phyloP scores from a whole-genome alignment of 2,329 filamentous ascomycete species.

The Grosmannia serpens region DNA sequence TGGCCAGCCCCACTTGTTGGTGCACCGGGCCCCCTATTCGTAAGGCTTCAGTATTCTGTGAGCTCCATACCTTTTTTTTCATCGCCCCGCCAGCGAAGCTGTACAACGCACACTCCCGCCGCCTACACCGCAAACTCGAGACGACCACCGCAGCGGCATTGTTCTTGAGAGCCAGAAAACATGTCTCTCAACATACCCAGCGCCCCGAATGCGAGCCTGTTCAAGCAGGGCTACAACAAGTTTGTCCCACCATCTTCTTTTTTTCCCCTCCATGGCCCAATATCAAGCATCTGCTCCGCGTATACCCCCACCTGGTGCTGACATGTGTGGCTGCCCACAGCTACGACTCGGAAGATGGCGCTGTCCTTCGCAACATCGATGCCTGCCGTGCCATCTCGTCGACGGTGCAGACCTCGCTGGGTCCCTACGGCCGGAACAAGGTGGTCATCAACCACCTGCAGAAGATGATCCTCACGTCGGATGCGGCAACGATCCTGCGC shows the following conservation, averaged over 20 bases:
- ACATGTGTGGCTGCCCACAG: constrained; percentile 36
- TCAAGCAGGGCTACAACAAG: constrained; percentile 96
- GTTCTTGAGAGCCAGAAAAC: constrained; percentile 8
- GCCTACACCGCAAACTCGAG: not conserved
- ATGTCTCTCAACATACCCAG: constrained; percentile 97
- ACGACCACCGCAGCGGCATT: not conserved
- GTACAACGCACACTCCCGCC: not conserved
- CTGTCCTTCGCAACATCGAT: constrained; percentile 96
- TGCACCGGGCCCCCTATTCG: not conserved
- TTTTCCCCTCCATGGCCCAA: constrained; percentile 1
- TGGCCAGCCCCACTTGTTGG: not conserved
- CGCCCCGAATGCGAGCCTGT: constrained; percentile 84
- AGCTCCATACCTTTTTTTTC: constrained; percentile 4
- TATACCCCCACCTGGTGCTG: constrained; percentile 12
- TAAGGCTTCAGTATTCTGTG: constrained; percentile 3
- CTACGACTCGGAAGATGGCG: constrained; percentile 98
- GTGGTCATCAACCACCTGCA: constrained; percentile 99
- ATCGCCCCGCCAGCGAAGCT: constrained; percentile 7
- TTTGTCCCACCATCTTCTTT: constrained; percentile 35
- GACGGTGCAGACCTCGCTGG: constrained; percentile 93
- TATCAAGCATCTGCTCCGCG: not conserved
- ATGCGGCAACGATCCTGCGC: constrained; percentile 91
- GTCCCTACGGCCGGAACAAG: constrained; percentile 97
- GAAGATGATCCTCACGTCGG: constrained; percentile 98
- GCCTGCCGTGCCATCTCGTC: constrained; percentile 91